phyloP scores from a whole-genome alignment of 345 rosid genomes.

The Geranium brycei region DNA sequence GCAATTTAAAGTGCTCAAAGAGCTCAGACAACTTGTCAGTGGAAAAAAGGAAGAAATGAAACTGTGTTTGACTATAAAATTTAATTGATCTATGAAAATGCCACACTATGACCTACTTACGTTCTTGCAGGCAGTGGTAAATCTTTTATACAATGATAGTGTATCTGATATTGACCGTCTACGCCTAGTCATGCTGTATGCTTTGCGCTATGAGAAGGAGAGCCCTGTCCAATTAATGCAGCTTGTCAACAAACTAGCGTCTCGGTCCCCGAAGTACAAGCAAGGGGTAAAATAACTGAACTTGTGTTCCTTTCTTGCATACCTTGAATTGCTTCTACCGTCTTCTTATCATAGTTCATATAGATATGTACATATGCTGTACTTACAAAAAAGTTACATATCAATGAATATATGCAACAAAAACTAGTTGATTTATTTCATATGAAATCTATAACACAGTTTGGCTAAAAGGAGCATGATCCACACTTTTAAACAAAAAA shows the following conservation, averaged over 20 bases:
- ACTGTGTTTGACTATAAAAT: not conserved
- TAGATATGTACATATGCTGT: not conserved
- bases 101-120: constrained; percentile 11
- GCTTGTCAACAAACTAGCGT: constrained; percentile 81
- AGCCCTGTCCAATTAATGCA: constrained; percentile 97
- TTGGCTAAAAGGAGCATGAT: too few species aligned
- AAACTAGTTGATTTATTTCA: not conserved
- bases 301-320: constrained; percentile 8
- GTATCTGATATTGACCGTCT: constrained; percentile 76
- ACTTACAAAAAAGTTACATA: not conserved
- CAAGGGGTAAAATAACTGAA: constrained; percentile 55
- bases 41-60: too few species aligned
- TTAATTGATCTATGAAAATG: not conserved
- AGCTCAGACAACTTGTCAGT: too few species aligned
- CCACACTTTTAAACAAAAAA: too few species aligned
- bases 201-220: constrained; percentile 94
- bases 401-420: not conserved
- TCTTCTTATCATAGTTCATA: not conserved
- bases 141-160: constrained; percentile 72
- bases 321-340: not conserved
- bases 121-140: constrained; percentile 72
- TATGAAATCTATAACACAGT: not conserved
- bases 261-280: constrained; percentile 83
- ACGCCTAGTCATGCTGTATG: constrained; percentile 84
- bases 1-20: too few species aligned